Percentiles rank a stretch among this genome's conserved stretches.
Evolutionary conservation across 805 yeast genomes (phyloP).

Genomic region (Priceomyces carsonii): DNA sequence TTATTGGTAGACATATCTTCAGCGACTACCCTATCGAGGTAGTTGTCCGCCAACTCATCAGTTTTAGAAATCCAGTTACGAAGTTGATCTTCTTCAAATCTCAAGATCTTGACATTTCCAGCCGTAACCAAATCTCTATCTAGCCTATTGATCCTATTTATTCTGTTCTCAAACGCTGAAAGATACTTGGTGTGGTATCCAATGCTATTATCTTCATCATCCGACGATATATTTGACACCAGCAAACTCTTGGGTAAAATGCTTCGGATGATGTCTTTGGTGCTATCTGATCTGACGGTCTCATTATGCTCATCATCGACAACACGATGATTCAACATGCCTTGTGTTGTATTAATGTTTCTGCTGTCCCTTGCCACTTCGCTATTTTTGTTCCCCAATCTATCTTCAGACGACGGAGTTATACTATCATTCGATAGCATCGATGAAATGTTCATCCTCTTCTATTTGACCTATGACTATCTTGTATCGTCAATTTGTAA

Average conservation of each 20-base stretch:
- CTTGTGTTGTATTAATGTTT: slow-evolving; percentile 1
- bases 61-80: slow-evolving; percentile 17
- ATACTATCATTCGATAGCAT: slow-evolving; percentile 31
- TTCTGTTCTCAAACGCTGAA: slow-evolving; percentile 11
- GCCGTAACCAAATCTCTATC: slow-evolving; percentile 12
- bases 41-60: slow-evolving; percentile 27
- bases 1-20: slow-evolving; percentile 32
- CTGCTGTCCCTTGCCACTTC: too few relatives aligned
- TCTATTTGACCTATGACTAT: slow-evolving; percentile 4
- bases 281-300: slow-evolving; percentile 1
- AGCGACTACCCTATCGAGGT: slow-evolving; percentile 35
- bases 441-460: slow-evolving; percentile 34
- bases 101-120: slow-evolving; percentile 17
- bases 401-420: slow-evolving; percentile 9
- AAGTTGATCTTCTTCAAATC: slow-evolving; percentile 17
- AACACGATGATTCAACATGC: too few relatives aligned
- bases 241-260: slow-evolving; percentile 6
- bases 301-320: neutral
- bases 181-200: slow-evolving; percentile 7
- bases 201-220: slow-evolving; percentile 6
- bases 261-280: slow-evolving; percentile 4
- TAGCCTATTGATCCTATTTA: slow-evolving; percentile 11
- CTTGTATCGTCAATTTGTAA: slow-evolving; percentile 1
- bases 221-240: slow-evolving; percentile 3
- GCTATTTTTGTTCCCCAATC: too few relatives aligned